These are phyloP conservation scores for Erysiphe pulchra DNA, from an alignment of 2,329 filamentous ascomycete genomes.

Conservation along the genomic window DNA sequence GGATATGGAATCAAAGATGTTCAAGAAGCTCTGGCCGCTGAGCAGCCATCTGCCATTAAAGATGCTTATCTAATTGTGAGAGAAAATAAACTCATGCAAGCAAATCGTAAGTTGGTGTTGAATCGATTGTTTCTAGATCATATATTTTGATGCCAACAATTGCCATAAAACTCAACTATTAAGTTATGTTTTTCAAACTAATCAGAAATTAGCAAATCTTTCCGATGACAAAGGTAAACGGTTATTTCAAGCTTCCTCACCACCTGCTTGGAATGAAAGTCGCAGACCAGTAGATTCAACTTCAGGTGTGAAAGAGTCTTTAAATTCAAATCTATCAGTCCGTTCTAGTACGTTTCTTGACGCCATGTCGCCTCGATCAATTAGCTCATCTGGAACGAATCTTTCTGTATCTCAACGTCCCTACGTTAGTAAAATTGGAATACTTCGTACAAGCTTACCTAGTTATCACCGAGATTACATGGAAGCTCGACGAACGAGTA, in stretches of 20 bases:
- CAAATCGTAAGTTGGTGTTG: slow-evolving; percentile 43
- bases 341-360: slow-evolving; percentile 9
- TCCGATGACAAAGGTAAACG: slow-evolving; percentile 12
- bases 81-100: slow-evolving; percentile 93
- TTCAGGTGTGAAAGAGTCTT: slow-evolving; percentile 6
- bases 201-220: slow-evolving; percentile 10
- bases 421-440: slow-evolving; percentile 56
- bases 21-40: slow-evolving; percentile 70
- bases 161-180: too few relatives aligned
- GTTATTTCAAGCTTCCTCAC: slow-evolving; percentile 28
- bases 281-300: background rate
- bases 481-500: slow-evolving; percentile 36
- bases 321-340: slow-evolving; percentile 3
- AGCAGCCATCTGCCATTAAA: slow-evolving; percentile 94
- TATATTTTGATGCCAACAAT: background rate
- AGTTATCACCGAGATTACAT: slow-evolving; percentile 81
- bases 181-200: slow-evolving; percentile 2
- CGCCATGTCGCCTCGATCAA: slow-evolving; percentile 12
- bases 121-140: too few relatives aligned
- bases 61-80: slow-evolving; percentile 95
- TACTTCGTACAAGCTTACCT: slow-evolving; percentile 74
- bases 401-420: slow-evolving; percentile 8
- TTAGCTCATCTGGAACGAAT: slow-evolving; percentile 12
- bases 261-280: slow-evolving; percentile 21
- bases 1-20: slow-evolving; percentile 89